phyloP scores from a whole-genome alignment of 129 eudicot genomes.

The Chrysanthemum makinoi region DNA sequence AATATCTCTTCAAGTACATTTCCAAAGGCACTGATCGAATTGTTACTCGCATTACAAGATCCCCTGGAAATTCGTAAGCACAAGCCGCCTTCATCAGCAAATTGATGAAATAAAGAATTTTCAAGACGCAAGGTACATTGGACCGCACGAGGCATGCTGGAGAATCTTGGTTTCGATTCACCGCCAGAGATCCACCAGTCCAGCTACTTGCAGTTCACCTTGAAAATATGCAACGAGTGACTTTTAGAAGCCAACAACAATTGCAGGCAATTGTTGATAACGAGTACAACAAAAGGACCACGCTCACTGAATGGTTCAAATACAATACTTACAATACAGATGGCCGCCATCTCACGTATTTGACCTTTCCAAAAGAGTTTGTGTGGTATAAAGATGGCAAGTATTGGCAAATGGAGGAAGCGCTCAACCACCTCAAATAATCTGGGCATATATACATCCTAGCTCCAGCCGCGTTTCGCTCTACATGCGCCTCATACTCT shows the following conservation, averaged over 20 bases:
- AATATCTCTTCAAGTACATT: neutral
- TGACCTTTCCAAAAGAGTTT: neutral
- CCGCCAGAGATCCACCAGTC: neutral
- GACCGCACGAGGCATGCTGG: neutral
- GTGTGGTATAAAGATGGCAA: neutral
- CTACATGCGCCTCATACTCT: slow-evolving; percentile 1
- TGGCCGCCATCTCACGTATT: neutral
- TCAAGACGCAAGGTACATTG: neutral
- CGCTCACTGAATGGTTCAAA: neutral
- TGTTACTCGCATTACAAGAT: too few relatives aligned
- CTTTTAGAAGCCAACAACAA: neutral
- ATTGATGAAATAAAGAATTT: neutral
- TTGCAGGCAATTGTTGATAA: neutral
- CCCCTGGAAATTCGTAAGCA: too few relatives aligned
- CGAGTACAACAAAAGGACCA: neutral
- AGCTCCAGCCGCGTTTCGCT: neutral
- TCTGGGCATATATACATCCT: neutral
- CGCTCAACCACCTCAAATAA: neutral
- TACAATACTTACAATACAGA: neutral
- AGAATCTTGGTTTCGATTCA: neutral
- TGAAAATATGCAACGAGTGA: slow-evolving; percentile 7
- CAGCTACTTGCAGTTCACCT: slow-evolving; percentile 17
- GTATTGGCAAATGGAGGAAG: neutral
- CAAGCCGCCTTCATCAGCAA: too few relatives aligned
- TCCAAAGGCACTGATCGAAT: neutral